phyloP scores from a whole-genome alignment of 768 basidiomycete genomes.

The Lanmaoa rubissima region DNA sequence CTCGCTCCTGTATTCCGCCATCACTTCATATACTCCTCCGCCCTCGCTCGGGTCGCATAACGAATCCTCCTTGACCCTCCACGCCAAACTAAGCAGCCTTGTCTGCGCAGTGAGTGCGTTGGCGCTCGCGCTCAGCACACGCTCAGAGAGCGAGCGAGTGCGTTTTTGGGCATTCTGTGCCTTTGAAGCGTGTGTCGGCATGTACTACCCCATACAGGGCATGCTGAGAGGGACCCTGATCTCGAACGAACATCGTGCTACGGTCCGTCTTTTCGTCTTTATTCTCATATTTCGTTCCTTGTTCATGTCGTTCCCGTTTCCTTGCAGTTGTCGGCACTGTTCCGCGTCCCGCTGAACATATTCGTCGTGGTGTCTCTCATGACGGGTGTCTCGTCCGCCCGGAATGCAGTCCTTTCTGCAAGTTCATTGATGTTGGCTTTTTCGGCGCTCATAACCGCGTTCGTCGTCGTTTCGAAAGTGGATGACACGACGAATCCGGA shows the following conservation, averaged over 20 bases:
- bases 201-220: conserved; percentile 79
- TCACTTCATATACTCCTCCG: conserved; percentile 37
- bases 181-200: conserved; percentile 75
- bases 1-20: conserved; percentile 62
- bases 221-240: conserved; percentile 67
- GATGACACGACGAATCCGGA: conserved; percentile 25
- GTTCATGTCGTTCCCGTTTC: background rate
- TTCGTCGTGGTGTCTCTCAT: conserved; percentile 70
- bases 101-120: conserved; percentile 60
- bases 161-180: conserved; percentile 74
- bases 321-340: conserved; percentile 59
- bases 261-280: conserved; percentile 42
- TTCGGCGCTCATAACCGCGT: conserved; percentile 57
- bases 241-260: conserved; percentile 70
- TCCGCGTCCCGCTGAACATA: conserved; percentile 72
- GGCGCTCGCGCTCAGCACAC: conserved; percentile 50
- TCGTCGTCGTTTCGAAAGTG: conserved; percentile 41
- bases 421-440: conserved; percentile 56
- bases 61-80: conserved; percentile 49
- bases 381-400: conserved; percentile 65
- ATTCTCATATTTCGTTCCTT: background rate
- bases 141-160: conserved; percentile 41
- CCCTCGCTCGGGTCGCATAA: conserved; percentile 18
- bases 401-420: conserved; percentile 56
- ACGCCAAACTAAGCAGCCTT: conserved; percentile 64